Conservation (phyloP, 495 filamentous ascomycete species). For the Penicillium parvum region DNA sequence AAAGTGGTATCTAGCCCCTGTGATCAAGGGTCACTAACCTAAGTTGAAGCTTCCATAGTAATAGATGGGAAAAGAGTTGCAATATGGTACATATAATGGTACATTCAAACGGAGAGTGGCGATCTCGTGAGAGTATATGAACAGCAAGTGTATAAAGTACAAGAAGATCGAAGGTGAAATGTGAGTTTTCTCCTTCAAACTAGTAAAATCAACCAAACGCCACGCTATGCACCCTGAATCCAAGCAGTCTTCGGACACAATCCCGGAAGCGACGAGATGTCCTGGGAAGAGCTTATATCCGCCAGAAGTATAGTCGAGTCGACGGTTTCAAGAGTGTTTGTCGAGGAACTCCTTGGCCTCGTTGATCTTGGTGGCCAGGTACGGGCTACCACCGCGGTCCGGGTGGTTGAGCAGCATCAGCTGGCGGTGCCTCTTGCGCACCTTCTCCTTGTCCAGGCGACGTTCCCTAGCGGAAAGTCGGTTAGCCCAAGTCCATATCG, state of each 20-base stretch:
- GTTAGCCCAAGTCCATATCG: conserved; percentile 13
- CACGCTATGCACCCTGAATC: conserved; percentile 44
- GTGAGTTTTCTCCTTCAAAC: conserved; percentile 9
- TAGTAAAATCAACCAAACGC: conserved; percentile 39
- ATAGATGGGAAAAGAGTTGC: neutral
- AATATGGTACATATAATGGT: conserved; percentile 16
- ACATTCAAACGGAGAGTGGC: conserved; percentile 40
- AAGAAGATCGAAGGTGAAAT: conserved; percentile 10
- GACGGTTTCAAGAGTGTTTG: conserved; percentile 47
- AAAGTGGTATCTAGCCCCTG: neutral
- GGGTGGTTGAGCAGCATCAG: conserved; percentile 98
- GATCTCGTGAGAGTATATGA: conserved; percentile 41
- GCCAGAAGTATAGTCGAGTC: neutral
- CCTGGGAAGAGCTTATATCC: conserved; percentile 1
- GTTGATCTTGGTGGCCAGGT: conserved; percentile 94
- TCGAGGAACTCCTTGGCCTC: conserved; percentile 96
- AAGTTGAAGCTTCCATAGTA: neutral
- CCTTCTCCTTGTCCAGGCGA: conserved; percentile 78
- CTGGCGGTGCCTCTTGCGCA: conserved; percentile 92
- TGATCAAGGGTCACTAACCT: neutral
- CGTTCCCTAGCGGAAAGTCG: conserved; percentile 60
- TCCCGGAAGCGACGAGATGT: neutral
- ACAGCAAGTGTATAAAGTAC: conserved; percentile 25
- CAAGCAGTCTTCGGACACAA: conserved; percentile 3
- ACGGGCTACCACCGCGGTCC: conserved; percentile 94